phyloP scores from a whole-genome alignment of 371 early-diverging fungal genomes.

The Apophysomyces variabilis region DNA sequence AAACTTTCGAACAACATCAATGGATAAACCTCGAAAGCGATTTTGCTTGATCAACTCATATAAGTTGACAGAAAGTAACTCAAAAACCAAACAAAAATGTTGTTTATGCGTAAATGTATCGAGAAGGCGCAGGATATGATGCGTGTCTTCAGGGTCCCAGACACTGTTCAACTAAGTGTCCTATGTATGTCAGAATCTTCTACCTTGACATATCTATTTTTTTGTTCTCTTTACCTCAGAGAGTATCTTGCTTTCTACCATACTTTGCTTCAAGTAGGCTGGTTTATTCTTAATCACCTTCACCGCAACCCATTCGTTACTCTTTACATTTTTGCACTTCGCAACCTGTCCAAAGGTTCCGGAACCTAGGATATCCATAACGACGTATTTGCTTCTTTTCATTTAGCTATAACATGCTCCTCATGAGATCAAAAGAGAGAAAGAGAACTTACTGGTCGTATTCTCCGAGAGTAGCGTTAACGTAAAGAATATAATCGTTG shows the following conservation, averaged over 20 bases:
- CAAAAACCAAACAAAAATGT: slow-evolving; percentile 96
- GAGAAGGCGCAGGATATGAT: slow-evolving; percentile 85
- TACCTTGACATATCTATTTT: neutral
- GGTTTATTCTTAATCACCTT: slow-evolving; percentile 98
- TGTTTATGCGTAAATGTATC: slow-evolving; percentile 95
- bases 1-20: slow-evolving; percentile 88
- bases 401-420: neutral
- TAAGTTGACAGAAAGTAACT: slow-evolving; percentile 93
- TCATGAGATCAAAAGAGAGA: neutral
- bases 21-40: slow-evolving; percentile 92
- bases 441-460: neutral
- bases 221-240: neutral
- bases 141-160: slow-evolving; percentile 83
- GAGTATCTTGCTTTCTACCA: slow-evolving; percentile 95
- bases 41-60: slow-evolving; percentile 98
- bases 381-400: slow-evolving; percentile 66
- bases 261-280: slow-evolving; percentile 94
- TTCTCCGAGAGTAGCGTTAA: slow-evolving; percentile 72
- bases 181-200: slow-evolving; percentile 4
- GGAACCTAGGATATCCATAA: slow-evolving; percentile 92
- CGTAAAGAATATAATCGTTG: slow-evolving; percentile 93
- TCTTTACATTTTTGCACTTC: slow-evolving; percentile 88
- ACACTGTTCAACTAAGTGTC: slow-evolving; percentile 73
- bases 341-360: slow-evolving; percentile 99
- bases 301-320: slow-evolving; percentile 88